These are phyloP conservation scores for Clavariopsis aquatica DNA, from an alignment of 495 filamentous ascomycete species.

Conservation along the genomic window DNA sequence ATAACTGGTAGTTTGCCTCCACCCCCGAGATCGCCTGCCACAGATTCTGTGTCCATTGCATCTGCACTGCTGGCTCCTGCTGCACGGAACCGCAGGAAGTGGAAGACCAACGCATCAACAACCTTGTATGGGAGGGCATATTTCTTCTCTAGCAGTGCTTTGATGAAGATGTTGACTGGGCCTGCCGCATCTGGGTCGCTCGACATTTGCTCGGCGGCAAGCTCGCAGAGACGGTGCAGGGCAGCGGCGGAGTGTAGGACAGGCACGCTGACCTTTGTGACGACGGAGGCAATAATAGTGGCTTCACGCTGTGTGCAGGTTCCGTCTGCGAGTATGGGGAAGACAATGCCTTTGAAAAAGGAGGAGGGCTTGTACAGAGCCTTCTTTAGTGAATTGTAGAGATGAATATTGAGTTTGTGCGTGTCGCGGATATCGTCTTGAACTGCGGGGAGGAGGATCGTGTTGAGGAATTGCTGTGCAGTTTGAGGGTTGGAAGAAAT, in stretches of 20 bases:
- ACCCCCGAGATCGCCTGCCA: conserved; percentile 51
- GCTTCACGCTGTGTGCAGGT: conserved; percentile 89
- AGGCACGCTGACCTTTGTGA: conserved; percentile 77
- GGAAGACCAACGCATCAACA: conserved; percentile 91
- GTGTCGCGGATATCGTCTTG: conserved; percentile 83
- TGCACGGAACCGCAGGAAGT: conserved; percentile 85
- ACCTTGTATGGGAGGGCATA: conserved; percentile 95
- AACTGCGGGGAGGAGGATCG: conserved; percentile 80
- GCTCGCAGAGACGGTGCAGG: conserved; percentile 85
- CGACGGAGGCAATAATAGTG: conserved; percentile 80
- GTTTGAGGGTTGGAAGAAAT: conserved; percentile 74
- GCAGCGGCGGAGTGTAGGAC: conserved; percentile 92
- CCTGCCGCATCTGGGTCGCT: conserved; percentile 73
- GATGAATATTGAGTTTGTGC: conserved; percentile 91
- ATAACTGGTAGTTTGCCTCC: conserved; percentile 73
- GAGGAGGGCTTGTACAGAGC: conserved; percentile 91
- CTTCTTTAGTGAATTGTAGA: conserved; percentile 91
- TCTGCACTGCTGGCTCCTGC: conserved; percentile 50
- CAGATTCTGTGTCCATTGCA: conserved; percentile 50
- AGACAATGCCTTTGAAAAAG: conserved; percentile 96
- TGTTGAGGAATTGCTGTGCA: conserved; percentile 77
- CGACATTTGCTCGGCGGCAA: conserved; percentile 81
- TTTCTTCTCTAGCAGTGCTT: conserved; percentile 89
- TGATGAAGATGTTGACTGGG: conserved; percentile 90
- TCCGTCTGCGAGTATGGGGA: conserved; percentile 75